Percentiles rank a stretch among this genome's conserved stretches.
These are phyloP conservation scores for Alternaria longipes DNA, from an alignment of 2,329 filamentous ascomycete species.

Conservation along the genomic window DNA sequence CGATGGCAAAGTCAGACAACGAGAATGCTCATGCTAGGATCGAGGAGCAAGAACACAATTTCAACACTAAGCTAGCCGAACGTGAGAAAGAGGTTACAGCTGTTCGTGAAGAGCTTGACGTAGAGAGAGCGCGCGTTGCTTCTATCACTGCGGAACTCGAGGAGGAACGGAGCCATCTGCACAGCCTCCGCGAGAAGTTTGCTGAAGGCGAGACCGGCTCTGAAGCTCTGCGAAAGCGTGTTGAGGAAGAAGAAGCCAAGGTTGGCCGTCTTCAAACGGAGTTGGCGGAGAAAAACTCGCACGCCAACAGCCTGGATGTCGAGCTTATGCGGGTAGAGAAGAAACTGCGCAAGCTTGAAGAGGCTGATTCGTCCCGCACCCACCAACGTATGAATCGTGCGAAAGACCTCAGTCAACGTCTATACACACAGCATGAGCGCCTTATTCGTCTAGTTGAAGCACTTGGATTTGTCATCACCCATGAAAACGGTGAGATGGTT, in stretches of 20 bases:
- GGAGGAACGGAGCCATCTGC: constrained; percentile 75
- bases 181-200: constrained; percentile 73
- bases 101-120: constrained; percentile 56
- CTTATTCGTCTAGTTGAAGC: constrained; percentile 85
- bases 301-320: constrained; percentile 77
- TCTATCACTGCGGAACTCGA: constrained; percentile 63
- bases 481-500: constrained; percentile 75
- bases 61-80: constrained; percentile 50
- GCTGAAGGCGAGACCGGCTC: constrained; percentile 86
- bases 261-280: constrained; percentile 73
- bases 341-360: constrained; percentile 65
- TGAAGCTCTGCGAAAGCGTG: constrained; percentile 76
- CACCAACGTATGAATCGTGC: constrained; percentile 76
- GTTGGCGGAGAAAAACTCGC: constrained; percentile 78
- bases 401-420: constrained; percentile 82
- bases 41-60: constrained; percentile 52
- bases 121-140: constrained; percentile 58
- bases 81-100: constrained; percentile 50
- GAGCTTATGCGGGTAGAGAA: constrained; percentile 75
- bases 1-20: constrained; percentile 58
- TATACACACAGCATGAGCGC: constrained; percentile 85
- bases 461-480: constrained; percentile 82
- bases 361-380: constrained; percentile 62
- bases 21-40: constrained; percentile 52
- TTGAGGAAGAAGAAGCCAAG: constrained; percentile 79